Percentiles rank a stretch among this genome's conserved stretches.
These are phyloP conservation scores for Ambrosia artemisiifolia DNA, from an alignment of 129 eudicot genomes.

Conservation along the genomic window DNA sequence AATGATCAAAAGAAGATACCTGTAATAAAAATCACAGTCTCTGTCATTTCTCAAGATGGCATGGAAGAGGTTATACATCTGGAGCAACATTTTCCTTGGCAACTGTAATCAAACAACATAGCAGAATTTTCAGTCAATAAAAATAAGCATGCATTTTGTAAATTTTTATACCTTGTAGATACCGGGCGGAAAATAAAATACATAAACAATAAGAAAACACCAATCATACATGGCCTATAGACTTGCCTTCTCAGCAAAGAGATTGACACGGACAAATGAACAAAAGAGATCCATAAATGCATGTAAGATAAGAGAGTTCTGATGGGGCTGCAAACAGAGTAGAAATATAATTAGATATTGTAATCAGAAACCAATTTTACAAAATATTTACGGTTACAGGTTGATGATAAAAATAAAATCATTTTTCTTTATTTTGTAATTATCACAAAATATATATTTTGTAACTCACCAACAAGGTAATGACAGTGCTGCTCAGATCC, in stretches of 20 bases:
- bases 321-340: slow-evolving; percentile 88
- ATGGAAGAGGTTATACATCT: slow-evolving; percentile 83
- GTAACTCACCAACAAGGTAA: slow-evolving; percentile 85
- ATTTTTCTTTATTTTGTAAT: slow-evolving; percentile 2
- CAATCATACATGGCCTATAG: slow-evolving; percentile 17
- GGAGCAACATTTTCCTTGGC: slow-evolving; percentile 97
- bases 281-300: slow-evolving; percentile 98
- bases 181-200: slow-evolving; percentile 18
- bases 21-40: slow-evolving; percentile 91
- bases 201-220: slow-evolving; percentile 13
- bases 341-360: slow-evolving; percentile 16
- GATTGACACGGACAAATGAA: slow-evolving; percentile 93
- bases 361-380: slow-evolving; percentile 3
- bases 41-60: slow-evolving; percentile 77
- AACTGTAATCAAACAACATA: slow-evolving; percentile 44
- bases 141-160: slow-evolving; percentile 9
- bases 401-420: not conserved
- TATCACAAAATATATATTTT: not conserved
- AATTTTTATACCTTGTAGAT: slow-evolving; percentile 21
- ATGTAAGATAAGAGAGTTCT: slow-evolving; percentile 89
- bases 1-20: slow-evolving; percentile 40
- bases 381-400: not conserved
- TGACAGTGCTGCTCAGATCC: slow-evolving; percentile 98
- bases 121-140: slow-evolving; percentile 14
- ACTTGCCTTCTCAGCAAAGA: slow-evolving; percentile 93